These are phyloP conservation scores for Mallotus nudiflorus DNA, from an alignment of 345 rosid genomes.

Conservation along the genomic window DNA sequence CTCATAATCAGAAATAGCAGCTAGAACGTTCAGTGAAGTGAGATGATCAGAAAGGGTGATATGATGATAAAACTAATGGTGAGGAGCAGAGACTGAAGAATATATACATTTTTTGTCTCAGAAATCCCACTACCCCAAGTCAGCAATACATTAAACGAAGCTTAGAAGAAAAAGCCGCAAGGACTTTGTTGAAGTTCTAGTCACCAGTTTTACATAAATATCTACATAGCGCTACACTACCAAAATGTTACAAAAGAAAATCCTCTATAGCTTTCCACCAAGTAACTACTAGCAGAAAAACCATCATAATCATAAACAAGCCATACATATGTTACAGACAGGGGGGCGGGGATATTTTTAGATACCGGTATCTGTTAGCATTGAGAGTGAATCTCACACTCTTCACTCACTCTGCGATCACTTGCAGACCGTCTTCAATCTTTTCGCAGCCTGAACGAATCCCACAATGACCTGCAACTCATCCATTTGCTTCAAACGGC, in stretches of 20 bases:
- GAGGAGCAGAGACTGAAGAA: constrained; percentile 10
- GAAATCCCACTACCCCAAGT: constrained; percentile 40
- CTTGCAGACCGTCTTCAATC: constrained; percentile 62
- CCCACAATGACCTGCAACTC: constrained; percentile 96
- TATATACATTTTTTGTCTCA: constrained; percentile 37
- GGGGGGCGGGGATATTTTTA: constrained; percentile 16
- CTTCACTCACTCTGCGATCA: constrained; percentile 8
- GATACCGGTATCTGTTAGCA: constrained; percentile 23
- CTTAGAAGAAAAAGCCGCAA: constrained; percentile 22
- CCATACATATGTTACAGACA: constrained; percentile 43
- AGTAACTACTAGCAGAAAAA: constrained; percentile 22
- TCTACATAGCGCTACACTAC: constrained; percentile 29
- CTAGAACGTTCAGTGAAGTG: no score
- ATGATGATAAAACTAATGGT: background rate
- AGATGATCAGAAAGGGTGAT: no score
- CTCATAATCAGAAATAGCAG: no score
- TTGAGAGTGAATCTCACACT: constrained; percentile 2
- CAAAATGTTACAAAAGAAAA: constrained; percentile 26
- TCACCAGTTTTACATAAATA: constrained; percentile 24
- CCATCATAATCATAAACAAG: constrained; percentile 18
- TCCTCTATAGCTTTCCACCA: constrained; percentile 44
- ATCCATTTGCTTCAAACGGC: constrained; percentile 75
- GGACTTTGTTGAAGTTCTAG: constrained; percentile 22
- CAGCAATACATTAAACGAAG: constrained; percentile 36
- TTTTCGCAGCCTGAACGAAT: constrained; percentile 88